phyloP scores from a whole-genome alignment of 176 grass and related monocot species.

The Urochloa ruziziensis region DNA sequence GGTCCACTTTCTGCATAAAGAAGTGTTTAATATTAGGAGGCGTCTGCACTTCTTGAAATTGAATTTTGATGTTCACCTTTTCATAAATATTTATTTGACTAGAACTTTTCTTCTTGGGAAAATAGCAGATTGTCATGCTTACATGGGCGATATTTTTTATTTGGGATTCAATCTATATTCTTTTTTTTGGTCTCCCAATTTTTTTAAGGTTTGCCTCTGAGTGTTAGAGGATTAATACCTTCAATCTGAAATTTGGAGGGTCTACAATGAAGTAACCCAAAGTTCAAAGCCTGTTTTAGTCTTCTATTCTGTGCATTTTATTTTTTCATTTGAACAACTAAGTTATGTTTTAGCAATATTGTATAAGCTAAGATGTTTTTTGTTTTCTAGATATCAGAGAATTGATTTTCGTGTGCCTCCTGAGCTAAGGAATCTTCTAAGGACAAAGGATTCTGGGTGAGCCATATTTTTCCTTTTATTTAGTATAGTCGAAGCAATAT shows the following conservation, averaged over 20 bases:
- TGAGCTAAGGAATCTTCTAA: conserved; percentile 62
- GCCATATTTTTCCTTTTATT: conserved; percentile 34
- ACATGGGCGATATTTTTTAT: neutral
- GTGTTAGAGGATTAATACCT: neutral
- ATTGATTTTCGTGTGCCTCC: conserved; percentile 86
- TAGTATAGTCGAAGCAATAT: neutral
- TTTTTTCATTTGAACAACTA: neutral
- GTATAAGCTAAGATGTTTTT: neutral
- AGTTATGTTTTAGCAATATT: neutral
- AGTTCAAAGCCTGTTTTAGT: neutral
- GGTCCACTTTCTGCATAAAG: neutral
- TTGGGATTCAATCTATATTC: neutral
- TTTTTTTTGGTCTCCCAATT: neutral
- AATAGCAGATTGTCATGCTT: neutral
- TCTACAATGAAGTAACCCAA: neutral
- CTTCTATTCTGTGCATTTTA: neutral
- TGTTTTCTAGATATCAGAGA: conserved; percentile 75
- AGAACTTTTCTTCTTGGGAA: neutral
- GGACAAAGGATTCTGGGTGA: conserved; percentile 47
- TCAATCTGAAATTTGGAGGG: neutral
- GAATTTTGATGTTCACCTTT: neutral
- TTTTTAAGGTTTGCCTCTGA: neutral
- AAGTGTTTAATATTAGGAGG: neutral
- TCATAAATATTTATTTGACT: neutral
- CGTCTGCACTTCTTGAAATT: neutral